Base-by-base conservation (phyloP, 306 rosid genomes). In the Quercus agrifolia region DNA sequence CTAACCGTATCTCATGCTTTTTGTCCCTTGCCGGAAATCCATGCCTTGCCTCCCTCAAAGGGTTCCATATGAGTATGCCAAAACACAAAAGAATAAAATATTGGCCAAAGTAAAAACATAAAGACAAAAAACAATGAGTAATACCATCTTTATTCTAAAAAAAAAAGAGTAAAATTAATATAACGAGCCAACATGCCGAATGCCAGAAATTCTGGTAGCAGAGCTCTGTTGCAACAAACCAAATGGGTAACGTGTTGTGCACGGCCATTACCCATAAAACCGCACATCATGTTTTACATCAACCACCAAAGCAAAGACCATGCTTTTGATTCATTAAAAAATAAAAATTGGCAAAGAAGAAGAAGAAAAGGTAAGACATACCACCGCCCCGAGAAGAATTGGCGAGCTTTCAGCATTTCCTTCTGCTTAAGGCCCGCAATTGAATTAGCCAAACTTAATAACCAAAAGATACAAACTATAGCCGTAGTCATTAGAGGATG, bases 11-110 rank as follows among this genome's bases (percentile, higher is more conserved):
- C 94, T 84, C 94, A 78, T 87, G 92, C 91, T 85, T 91, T 89
- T 91, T 86, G 97, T 91, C 94, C 87, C 87, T 84, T 64, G 88
- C 97, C 91, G 89, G 90, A 87, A 88, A 86, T 89, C 91, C 93
- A 91, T 90, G 97, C 89, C 85, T 86, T 91, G 93, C 91, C 93
- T 85, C 91, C 91, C 88, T 74, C 31, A 58, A 58, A 85, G 92
- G 94, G 89, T 87, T 88, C 96, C 89, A 84, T 78, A 68, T 79
- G 78, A 87, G 88, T 74, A 73, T 75, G 82, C 79, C 80, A 70
- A 76, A 79, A 80, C 78, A 70, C 62, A 82, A 74, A 84, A 78
- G 70, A 83, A 83, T 90, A 86, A 70, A 86, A 89, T 87, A 90
- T 79, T 81, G 30, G 35, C 6, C 3, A 54, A 63, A 67, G 59